Evolutionary conservation across 1,284 basidiomycete genomes (phyloP), one percentile per base, ranked within the genome.

Genomic region (Boletus subluridellus): DNA sequence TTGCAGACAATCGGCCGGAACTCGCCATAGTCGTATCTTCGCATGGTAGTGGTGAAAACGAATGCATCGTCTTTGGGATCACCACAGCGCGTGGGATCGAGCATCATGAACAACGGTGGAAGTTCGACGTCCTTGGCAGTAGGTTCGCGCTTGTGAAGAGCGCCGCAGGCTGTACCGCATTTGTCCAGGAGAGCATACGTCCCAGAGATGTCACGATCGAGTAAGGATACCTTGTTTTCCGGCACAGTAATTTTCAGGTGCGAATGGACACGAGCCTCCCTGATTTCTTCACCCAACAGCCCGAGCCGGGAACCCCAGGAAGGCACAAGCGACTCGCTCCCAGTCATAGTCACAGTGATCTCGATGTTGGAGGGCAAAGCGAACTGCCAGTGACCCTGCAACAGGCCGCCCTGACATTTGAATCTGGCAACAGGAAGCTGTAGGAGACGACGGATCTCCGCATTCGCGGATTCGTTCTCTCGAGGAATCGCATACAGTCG

Each of bases 221-320:
- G 82, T 37, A 80, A 75, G 2, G 69, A 63, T 10, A 77, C 70
- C 24, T 82, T 78, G 17, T 80, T 78, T 17, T 73, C 67, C 0
- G 85, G 78, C 1, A 91, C 82, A 1, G 77, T 75, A 37, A 98
- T 75, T 60, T 84, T 77, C 42, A 97, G 63, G 58, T 82, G 76
- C 0, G 90, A 85, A 74, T 87, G 85, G 8, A 94, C 86, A 59
- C 76, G 77, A 65, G 84, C 85, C 54, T 87, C 85, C 52, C 80
- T 85, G 73, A 84, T 87, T 44, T 84, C 80, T 12, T 84, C 83
- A 5, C 80, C 79, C 45, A 79, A 78, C 15, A 98, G 77, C n/a
- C 94, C 95, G 49, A 98, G 81, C 28, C 86, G 82, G 32, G 87
- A 83, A 64, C 93, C 87, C 94, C 94, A 98, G 3, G 90, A 86